Percentiles rank a stretch among this genome's conserved stretches.
Conservation (phyloP, 495 filamentous ascomycete species). For the Xylaria curta region DNA sequence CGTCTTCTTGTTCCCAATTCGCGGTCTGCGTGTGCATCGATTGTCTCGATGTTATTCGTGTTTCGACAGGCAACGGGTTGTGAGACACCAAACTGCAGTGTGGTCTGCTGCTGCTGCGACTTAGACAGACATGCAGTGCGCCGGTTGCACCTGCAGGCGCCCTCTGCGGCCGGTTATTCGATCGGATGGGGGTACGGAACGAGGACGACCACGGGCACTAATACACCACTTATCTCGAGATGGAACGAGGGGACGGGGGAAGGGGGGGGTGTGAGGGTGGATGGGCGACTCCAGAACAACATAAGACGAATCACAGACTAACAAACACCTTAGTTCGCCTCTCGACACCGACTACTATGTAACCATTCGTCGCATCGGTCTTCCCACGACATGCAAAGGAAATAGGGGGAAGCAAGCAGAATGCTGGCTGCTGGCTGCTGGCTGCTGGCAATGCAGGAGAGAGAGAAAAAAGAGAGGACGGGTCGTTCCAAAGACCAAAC, state of each 20-base stretch:
- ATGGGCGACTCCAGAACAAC: slow-evolving; percentile 19
- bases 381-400: slow-evolving; percentile 16
- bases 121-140: slow-evolving; percentile 43
- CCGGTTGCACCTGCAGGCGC: slow-evolving; percentile 41
- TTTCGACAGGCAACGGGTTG: slow-evolving; percentile 39
- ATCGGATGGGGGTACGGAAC: slow-evolving; percentile 41
- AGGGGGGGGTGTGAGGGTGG: slow-evolving; percentile 4
- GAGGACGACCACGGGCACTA: slow-evolving; percentile 24
- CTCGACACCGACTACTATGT: not conserved
- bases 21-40: slow-evolving; percentile 17
- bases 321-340: slow-evolving; percentile 19
- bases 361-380: slow-evolving; percentile 5
- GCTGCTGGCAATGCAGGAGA: slow-evolving; percentile 25
- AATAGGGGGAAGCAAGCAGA: slow-evolving; percentile 29
- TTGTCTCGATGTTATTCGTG: slow-evolving; percentile 22
- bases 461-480: slow-evolving; percentile 20
- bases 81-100: slow-evolving; percentile 30
- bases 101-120: slow-evolving; percentile 27
- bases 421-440: slow-evolving; percentile 6
- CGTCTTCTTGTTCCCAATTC: slow-evolving; percentile 9
- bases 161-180: slow-evolving; percentile 39
- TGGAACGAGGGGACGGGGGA: slow-evolving; percentile 22
- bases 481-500: slow-evolving; percentile 21
- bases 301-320: slow-evolving; percentile 20
- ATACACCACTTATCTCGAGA: slow-evolving; percentile 22